phyloP scores from a whole-genome alignment of 805 yeast genomes.

The Candida caryicola region DNA sequence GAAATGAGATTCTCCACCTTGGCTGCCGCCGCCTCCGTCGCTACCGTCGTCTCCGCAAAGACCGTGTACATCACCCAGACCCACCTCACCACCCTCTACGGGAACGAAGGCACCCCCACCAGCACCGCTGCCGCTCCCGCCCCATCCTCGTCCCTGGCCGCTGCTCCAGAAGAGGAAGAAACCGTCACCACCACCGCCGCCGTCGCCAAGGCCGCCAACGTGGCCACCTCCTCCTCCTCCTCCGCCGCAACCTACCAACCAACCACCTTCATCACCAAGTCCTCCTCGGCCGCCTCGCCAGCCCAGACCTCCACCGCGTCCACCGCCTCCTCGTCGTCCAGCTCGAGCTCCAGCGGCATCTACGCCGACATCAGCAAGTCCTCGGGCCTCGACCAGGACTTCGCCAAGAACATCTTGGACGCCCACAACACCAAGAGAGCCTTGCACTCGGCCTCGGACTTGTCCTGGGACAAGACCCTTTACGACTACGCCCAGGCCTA shows the following conservation, averaged over 20 bases:
- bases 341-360: constrained; percentile 15
- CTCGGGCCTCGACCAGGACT: constrained; percentile 21
- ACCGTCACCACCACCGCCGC: constrained; percentile 15
- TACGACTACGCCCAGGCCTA: constrained; percentile 51
- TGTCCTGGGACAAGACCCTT: constrained; percentile 55
- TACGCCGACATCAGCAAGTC: constrained; percentile 17
- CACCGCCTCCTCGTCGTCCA: constrained; percentile 16
- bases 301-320: constrained; percentile 18
- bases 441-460: constrained; percentile 46
- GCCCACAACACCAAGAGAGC: constrained; percentile 62
- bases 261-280: constrained; percentile 12
- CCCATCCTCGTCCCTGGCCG: constrained; percentile 10
- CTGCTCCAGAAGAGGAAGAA: constrained; percentile 9
- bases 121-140: constrained; percentile 14
- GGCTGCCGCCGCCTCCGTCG: constrained; percentile 20
- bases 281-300: constrained; percentile 6
- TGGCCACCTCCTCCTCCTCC: constrained; percentile 7
- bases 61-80: constrained; percentile 27
- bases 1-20: constrained; percentile 22
- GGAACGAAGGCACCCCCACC: constrained; percentile 7
- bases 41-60: constrained; percentile 20
- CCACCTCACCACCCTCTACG: constrained; percentile 24
- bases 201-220: constrained; percentile 5
- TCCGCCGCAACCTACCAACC: constrained; percentile 1
- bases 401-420: constrained; percentile 47